A percentile compares a stretch with the other conserved stretches of the same genome.
Conservation (phyloP, 768 basidiomycete species). For the Lactifluus echinatus region DNA sequence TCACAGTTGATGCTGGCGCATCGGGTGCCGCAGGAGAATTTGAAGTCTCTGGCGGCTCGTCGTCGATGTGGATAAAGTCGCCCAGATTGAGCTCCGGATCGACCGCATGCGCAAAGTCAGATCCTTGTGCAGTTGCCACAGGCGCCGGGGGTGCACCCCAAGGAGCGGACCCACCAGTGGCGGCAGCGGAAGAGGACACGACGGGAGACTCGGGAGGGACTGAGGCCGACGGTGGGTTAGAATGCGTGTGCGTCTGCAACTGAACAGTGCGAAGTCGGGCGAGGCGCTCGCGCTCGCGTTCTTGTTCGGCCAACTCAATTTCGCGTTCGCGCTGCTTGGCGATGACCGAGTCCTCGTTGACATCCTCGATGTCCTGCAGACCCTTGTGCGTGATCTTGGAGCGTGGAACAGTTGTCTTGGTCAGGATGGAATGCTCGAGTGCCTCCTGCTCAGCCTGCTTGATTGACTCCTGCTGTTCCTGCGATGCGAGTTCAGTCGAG, state of each 20-base stretch:
- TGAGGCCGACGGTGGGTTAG: constrained; percentile 33
- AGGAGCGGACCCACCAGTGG: constrained; percentile 15
- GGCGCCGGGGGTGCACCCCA: constrained; percentile 64
- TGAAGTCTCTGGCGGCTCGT: constrained; percentile 17
- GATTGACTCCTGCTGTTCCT: constrained; percentile 77
- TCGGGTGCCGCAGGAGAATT: neutral
- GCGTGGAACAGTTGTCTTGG: constrained; percentile 50
- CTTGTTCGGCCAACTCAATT: constrained; percentile 50
- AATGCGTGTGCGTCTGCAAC: constrained; percentile 27
- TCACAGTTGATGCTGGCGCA: constrained; percentile 1
- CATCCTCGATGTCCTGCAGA: constrained; percentile 79
- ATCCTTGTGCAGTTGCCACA: constrained; percentile 35
- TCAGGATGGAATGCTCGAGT: constrained; percentile 76
- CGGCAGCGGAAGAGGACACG: constrained; percentile 27
- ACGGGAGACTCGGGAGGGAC: constrained; percentile 67
- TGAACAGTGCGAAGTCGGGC: constrained; percentile 42
- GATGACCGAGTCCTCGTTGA: constrained; percentile 36
- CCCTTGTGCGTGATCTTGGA: constrained; percentile 94
- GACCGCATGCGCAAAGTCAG: constrained; percentile 29
- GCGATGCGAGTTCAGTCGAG: constrained; percentile 81
- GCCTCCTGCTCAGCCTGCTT: constrained; percentile 76
- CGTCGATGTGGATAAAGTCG: constrained; percentile 22
- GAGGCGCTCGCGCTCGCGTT: constrained; percentile 60
- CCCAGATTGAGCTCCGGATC: constrained; percentile 19
- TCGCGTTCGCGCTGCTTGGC: constrained; percentile 35